phyloP scores from a whole-genome alignment of 352 stramenopile genomes.

The Pythium graminicola region DNA sequence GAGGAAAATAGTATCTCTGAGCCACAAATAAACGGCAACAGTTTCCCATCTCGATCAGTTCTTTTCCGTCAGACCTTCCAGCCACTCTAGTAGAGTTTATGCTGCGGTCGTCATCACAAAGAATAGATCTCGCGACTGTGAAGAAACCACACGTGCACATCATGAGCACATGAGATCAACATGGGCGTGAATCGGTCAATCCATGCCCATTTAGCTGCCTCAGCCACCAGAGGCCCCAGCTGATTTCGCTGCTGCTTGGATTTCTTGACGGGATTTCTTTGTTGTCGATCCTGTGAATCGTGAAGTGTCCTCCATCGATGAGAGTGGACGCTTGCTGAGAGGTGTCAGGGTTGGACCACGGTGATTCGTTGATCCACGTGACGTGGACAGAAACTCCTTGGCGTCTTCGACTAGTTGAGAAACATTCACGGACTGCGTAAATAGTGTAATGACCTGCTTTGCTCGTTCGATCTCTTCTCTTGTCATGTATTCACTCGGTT shows the following conservation, averaged over 20 bases:
- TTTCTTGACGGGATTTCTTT: constrained; percentile 31
- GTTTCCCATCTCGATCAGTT: not conserved
- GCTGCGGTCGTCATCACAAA: constrained; percentile 36
- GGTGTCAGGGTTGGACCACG: constrained; percentile 1
- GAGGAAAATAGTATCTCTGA: not conserved
- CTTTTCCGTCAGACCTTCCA: constrained; percentile 27
- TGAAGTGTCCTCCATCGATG: not conserved
- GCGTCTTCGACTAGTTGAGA: constrained; percentile 21
- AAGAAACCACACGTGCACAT: not conserved
- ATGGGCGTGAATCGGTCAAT: not conserved
- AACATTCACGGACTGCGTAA: constrained; percentile 22
- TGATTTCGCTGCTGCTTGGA: constrained; percentile 32
- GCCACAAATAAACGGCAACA: constrained; percentile 8
- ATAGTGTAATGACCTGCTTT: constrained; percentile 22
- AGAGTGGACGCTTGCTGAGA: constrained; percentile 13
- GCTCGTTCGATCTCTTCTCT: constrained; percentile 17
- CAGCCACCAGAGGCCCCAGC: constrained; percentile 31
- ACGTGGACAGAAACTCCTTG: not conserved
- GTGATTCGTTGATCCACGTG: not conserved
- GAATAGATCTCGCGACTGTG: not conserved
- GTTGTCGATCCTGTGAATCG: not conserved
- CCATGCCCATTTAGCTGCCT: constrained; percentile 19
- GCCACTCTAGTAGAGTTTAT: constrained; percentile 27
- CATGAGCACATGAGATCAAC: no score
- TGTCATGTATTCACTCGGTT: constrained; percentile 14